Conservation (phyloP, 495 filamentous ascomycete species). For the Podospora australis region DNA sequence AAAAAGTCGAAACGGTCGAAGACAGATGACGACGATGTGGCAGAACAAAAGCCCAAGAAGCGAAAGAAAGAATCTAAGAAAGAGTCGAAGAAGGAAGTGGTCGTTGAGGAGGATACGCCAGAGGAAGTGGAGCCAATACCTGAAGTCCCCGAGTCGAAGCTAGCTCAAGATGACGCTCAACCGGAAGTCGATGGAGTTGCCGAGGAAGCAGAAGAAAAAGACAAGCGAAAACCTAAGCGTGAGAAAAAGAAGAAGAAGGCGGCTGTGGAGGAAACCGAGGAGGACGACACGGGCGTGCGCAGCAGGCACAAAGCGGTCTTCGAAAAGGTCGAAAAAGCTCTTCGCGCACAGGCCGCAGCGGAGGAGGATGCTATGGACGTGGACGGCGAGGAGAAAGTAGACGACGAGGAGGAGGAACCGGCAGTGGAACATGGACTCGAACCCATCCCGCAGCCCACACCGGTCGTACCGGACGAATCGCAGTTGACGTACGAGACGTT, state of each 20-base stretch:
- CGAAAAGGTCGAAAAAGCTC: conserved; percentile 43
- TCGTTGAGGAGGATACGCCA: not conserved
- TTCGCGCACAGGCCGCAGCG: conserved; percentile 18
- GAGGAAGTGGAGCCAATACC: not conserved
- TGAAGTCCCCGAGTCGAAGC: no score
- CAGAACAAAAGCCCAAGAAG: not conserved
- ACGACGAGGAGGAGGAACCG: conserved; percentile 18
- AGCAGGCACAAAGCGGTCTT: conserved; percentile 39
- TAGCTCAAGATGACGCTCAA: no score
- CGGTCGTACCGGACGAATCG: conserved; percentile 46
- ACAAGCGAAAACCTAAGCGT: conserved; percentile 10
- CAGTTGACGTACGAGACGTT: conserved; percentile 49
- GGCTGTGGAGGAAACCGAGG: conserved; percentile 10
- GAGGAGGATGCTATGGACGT: conserved; percentile 24
- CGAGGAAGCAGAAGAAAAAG: not conserved
- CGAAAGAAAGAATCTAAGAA: not conserved
- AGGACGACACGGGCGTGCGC: conserved; percentile 14
- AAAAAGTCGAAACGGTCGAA: not conserved
- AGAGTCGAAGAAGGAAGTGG: conserved; percentile 1
- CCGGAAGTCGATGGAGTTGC: no score
- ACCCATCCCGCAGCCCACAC: conserved; percentile 70
- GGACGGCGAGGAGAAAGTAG: conserved; percentile 18
- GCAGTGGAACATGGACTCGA: conserved; percentile 60
- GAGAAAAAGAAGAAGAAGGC: conserved; percentile 35
- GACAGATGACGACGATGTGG: not conserved